Evolutionary conservation across 768 basidiomycete species (phyloP), one percentile per base, ranked within the genome.

Genomic region (Leccinum aurantiacum): DNA sequence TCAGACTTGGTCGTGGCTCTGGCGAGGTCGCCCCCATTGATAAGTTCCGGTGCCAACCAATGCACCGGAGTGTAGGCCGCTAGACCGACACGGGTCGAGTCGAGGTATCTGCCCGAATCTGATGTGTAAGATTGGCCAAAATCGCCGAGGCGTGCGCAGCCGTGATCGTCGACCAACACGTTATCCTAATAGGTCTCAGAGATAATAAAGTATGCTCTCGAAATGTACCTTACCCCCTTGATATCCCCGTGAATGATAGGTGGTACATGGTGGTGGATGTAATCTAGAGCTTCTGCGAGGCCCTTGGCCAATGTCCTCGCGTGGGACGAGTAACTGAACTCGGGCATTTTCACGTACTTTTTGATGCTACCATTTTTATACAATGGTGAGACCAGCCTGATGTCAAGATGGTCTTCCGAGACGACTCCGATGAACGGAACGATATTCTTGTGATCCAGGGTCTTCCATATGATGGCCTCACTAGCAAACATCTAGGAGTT

Each of bases 231-330:
- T 53, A 61, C 78, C 31, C 71, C 73, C 64, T 79, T 80, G 27
- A 80, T 33, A 62, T 80, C 79, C 8, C 79, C 76, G 22, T 80
- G 79, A n/a, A 77, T 60, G 25, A 80, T 66, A 31, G 71, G 66
- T 3, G 71, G 71, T 3, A 69, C 56, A 15, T 64, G 61, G 10
- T 3, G 15, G 31, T 74, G 71, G 25, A 74, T 60, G 44, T 69
- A 74, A 22, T 52, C 17, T 13, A 72, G 61, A 33, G 22, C 73
- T 46, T 61, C 37, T 6, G 69, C 71, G 35, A 71, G 54, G 35
- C 65, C 69, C 37, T 11, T 56, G 41, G 35, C 61, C 62, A 37
- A 67, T 15, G 5, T 11, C 29, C 53, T 44, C 31, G 65, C 61
- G 47, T 60, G 24, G 7, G 22, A 15, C n/a, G 22, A 56, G 59